Evolutionary conservation across 2,329 filamentous ascomycete species (phyloP).

Genomic region (Aureobasidium sp.): DNA sequence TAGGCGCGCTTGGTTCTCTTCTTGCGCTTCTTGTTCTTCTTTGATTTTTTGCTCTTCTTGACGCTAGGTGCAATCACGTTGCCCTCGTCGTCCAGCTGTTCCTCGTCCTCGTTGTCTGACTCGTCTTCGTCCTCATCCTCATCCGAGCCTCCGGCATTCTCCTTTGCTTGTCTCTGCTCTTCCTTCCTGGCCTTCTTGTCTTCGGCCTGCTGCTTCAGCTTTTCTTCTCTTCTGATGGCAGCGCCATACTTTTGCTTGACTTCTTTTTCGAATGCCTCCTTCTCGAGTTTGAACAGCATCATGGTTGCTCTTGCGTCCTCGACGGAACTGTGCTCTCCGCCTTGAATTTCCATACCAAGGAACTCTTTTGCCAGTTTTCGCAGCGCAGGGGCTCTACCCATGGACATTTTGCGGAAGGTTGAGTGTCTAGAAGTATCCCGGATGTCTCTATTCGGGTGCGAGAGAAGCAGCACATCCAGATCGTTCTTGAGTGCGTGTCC

Average conservation of each 20-base stretch:
- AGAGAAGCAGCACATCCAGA: conserved; percentile 65
- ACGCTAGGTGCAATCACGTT: conserved; percentile 1
- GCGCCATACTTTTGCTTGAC: conserved; percentile 58
- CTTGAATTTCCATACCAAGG: conserved; percentile 54
- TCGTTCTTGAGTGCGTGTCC: conserved; percentile 81
- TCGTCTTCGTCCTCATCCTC: conserved; percentile 18
- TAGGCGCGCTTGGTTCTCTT: conserved; percentile 29
- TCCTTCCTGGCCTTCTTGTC: conserved; percentile 19
- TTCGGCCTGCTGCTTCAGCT: conserved; percentile 15
- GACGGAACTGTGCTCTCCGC: conserved; percentile 54
- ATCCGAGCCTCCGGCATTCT: conserved; percentile 15
- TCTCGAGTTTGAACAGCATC: conserved; percentile 77
- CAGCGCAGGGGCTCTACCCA: conserved; percentile 62
- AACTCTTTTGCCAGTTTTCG: conserved; percentile 52
- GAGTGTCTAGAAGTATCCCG: conserved; percentile 77
- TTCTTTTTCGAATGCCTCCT: conserved; percentile 77
- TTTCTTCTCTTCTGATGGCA: conserved; percentile 21
- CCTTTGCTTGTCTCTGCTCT: conserved; percentile 21
- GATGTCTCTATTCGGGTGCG: conserved; percentile 69
- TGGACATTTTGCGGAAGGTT: conserved; percentile 63
- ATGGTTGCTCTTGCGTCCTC: conserved; percentile 85
- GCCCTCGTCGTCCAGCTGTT: conserved; percentile 21
- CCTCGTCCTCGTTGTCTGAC: conserved; percentile 18
- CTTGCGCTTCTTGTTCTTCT: conserved; percentile 28
- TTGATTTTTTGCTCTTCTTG: conserved; percentile 18